A percentile compares a stretch with the other conserved stretches of the same genome.
Conservation (phyloP, 2,329 filamentous ascomycete genomes). For the Leptographium flavum region DNA sequence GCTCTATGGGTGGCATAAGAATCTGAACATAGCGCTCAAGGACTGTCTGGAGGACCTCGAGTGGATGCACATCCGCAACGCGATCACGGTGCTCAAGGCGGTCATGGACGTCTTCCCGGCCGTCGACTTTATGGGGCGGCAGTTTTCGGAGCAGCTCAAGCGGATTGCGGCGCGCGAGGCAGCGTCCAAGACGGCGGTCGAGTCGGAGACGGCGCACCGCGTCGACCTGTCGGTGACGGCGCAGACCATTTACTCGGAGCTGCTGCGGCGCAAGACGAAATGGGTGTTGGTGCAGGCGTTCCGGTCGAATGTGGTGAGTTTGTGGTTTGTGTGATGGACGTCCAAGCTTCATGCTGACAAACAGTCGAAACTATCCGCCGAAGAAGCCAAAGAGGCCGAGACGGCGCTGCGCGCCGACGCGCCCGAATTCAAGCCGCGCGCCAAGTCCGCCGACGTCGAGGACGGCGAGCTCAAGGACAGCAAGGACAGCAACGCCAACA, state of each 20-base stretch:
- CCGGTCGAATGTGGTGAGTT: constrained; percentile 46
- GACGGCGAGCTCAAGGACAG: constrained; percentile 59
- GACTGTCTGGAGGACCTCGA: constrained; percentile 69
- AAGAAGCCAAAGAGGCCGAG: constrained; percentile 8
- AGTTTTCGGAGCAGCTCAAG: constrained; percentile 48
- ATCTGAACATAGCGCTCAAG: constrained; percentile 66
- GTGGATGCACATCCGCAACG: constrained; percentile 97
- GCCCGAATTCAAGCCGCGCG: constrained; percentile 46
- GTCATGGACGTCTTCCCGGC: constrained; percentile 74
- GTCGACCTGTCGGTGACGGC: constrained; percentile 65
- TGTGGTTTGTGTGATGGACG: neutral
- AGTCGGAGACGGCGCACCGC: constrained; percentile 37
- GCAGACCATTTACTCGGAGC: constrained; percentile 54
- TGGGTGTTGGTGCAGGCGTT: constrained; percentile 69
- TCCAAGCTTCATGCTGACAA: too few relatives aligned
- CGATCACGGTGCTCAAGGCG: constrained; percentile 74
- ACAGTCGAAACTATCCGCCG: constrained; percentile 5
- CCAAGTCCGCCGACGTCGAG: constrained; percentile 37
- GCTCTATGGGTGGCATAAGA: constrained; percentile 81
- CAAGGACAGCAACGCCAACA: constrained; percentile 11
- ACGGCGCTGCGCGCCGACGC: constrained; percentile 40
- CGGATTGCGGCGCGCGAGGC: constrained; percentile 50
- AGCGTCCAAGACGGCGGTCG: constrained; percentile 27
- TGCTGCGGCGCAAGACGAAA: constrained; percentile 50
- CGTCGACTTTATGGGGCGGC: constrained; percentile 73